A percentile compares a stretch with the other conserved stretches of the same genome.
Evolutionary conservation across 78 protist genomes (phyloP).

Genomic region (Dictyostelium brefeldianum): DNA sequence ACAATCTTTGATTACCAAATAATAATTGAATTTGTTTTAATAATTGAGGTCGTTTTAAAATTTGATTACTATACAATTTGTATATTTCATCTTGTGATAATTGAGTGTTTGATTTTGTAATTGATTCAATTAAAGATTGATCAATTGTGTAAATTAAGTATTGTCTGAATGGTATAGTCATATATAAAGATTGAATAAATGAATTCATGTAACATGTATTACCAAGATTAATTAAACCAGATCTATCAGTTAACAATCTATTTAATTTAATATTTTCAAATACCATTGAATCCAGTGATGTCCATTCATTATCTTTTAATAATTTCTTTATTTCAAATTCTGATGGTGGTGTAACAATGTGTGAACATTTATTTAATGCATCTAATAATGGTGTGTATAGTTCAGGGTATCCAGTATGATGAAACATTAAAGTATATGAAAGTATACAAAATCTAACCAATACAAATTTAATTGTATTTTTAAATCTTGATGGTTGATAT

Average conservation of each 20-base stretch:
- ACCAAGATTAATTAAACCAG: constrained; percentile 73
- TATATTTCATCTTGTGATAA: neutral
- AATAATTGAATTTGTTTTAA: constrained; percentile 32
- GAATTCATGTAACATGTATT: constrained; percentile 81
- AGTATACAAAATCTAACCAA: neutral
- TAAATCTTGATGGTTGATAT: neutral
- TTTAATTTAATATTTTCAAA: constrained; percentile 17
- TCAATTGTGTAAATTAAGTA: neutral
- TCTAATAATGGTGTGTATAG: neutral
- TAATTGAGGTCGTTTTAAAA: neutral
- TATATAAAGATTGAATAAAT: constrained; percentile 54
- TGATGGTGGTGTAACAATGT: neutral
- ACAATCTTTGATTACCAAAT: constrained; percentile 13
- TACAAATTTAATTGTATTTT: neutral
- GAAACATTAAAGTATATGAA: constrained; percentile 37
- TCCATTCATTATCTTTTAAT: constrained; percentile 21
- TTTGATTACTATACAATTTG: neutral
- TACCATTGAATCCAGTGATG: neutral
- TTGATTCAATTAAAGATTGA: neutral
- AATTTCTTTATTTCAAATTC: constrained; percentile 29
- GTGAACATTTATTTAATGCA: neutral
- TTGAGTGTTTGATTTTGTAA: neutral
- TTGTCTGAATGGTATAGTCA: constrained; percentile 36
- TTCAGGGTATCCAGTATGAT: constrained; percentile 52
- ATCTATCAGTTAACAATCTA: constrained; percentile 13